These are phyloP conservation scores for Diospyros kaki DNA, from an alignment of 148 eudicot species.

Conservation along the genomic window DNA sequence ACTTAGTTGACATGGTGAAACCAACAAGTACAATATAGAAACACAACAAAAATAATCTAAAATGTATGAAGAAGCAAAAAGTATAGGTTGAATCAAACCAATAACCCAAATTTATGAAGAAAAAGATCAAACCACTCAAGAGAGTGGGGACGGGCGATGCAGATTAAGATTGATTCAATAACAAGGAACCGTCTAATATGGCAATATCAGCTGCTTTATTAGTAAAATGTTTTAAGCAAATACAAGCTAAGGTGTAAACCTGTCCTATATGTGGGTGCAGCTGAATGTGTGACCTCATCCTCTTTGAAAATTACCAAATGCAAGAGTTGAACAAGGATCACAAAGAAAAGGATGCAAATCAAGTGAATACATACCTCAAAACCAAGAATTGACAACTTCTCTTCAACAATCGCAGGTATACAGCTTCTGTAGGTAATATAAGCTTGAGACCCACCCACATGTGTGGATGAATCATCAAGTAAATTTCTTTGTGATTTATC, in stretches of 20 bases:
- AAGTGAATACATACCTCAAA: slow-evolving; percentile 68
- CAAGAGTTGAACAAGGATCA: background rate
- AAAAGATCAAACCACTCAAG: too few species aligned
- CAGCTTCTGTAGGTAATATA: slow-evolving; percentile 85
- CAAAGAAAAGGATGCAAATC: background rate
- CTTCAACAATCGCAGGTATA: slow-evolving; percentile 68
- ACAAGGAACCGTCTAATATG: background rate
- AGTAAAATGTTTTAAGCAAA: background rate
- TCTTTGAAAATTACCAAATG: background rate
- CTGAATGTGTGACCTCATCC: background rate
- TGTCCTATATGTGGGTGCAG: too few species aligned
- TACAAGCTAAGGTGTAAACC: background rate
- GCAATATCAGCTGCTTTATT: background rate
- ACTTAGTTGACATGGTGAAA: too few species aligned
- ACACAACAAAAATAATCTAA: too few species aligned
- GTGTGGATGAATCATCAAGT: slow-evolving; percentile 34
- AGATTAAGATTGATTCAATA: background rate
- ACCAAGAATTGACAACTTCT: slow-evolving; percentile 73
- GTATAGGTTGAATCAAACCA: too few species aligned
- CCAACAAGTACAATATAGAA: too few species aligned
- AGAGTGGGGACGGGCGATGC: background rate
- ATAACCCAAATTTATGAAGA: too few species aligned
- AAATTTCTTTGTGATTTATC: slow-evolving; percentile 39
- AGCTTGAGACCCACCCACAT: slow-evolving; percentile 30
- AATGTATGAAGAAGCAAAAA: too few species aligned